These are phyloP conservation scores for Apiospora kogelbergensis DNA, from an alignment of 2,329 filamentous ascomycete species.

Conservation along the genomic window DNA sequence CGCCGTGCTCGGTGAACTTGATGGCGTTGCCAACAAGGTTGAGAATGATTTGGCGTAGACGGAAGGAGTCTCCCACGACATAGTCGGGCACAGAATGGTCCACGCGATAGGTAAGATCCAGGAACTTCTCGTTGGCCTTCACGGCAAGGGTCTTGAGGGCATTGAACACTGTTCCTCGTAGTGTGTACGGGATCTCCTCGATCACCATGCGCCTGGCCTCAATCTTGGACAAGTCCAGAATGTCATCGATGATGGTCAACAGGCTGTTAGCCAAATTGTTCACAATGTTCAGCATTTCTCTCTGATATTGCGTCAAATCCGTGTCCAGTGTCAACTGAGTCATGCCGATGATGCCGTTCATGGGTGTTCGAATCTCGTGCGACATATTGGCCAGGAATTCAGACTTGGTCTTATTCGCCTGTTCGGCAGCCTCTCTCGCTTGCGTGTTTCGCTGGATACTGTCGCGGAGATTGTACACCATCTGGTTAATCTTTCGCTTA, in stretches of 20 bases:
- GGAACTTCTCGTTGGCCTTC: constrained; percentile 92
- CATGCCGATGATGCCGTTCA: constrained; percentile 98
- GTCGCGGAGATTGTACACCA: constrained; percentile 94
- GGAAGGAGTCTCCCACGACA: constrained; percentile 94
- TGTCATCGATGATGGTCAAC: constrained; percentile 92
- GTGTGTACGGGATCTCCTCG: constrained; percentile 94
- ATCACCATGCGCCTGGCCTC: constrained; percentile 98
- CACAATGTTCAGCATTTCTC: constrained; percentile 98
- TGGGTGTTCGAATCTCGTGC: constrained; percentile 95
- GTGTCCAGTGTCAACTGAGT: constrained; percentile 95
- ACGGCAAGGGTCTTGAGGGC: constrained; percentile 95
- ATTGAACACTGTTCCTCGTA: constrained; percentile 94
- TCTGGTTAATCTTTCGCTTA: constrained; percentile 98
- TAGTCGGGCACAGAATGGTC: constrained; percentile 93
- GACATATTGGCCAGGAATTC: constrained; percentile 99
- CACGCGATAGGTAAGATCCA: constrained; percentile 90
- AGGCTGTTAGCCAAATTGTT: constrained; percentile 95
- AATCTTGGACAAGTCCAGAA: constrained; percentile 74
- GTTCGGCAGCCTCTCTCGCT: constrained; percentile 90
- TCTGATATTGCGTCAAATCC: constrained; percentile 89
- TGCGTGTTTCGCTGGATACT: constrained; percentile 96
- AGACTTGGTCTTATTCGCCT: constrained; percentile 97
- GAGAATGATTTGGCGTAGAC: constrained; percentile 91
- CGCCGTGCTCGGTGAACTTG: constrained; percentile 97
- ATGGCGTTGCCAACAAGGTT: constrained; percentile 98